Percentiles rank a stretch among this genome's conserved stretches.
Conservation (phyloP, 2,329 filamentous ascomycete genomes). For the Paracoccidioides brasiliensis region DNA sequence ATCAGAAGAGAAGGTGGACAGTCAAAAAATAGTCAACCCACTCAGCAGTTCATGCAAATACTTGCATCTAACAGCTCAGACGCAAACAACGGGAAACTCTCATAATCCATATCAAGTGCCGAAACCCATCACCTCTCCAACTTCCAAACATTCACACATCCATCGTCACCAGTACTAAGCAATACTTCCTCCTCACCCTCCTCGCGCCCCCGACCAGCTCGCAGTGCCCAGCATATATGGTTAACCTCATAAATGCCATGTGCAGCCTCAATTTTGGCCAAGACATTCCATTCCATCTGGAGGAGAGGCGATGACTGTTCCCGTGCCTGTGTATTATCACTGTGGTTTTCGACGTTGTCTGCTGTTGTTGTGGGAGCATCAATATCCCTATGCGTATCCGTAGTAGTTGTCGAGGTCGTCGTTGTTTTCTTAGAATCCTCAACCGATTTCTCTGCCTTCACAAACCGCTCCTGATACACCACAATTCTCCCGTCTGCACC, state of each 20-base stretch:
- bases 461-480: constrained; percentile 54
- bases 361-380: background rate
- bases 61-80: too few relatives aligned
- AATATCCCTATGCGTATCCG: background rate
- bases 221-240: constrained; percentile 73
- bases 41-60: too few relatives aligned
- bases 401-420: background rate
- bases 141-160: constrained; percentile 72
- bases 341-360: background rate
- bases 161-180: constrained; percentile 85
- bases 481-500: constrained; percentile 76
- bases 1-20: too few relatives aligned
- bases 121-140: constrained; percentile 21
- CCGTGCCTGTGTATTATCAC: background rate
- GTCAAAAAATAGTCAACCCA: too few relatives aligned
- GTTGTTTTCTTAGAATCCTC: background rate
- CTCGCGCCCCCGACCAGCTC: constrained; percentile 47
- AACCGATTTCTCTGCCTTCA: constrained; percentile 4
- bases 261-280: constrained; percentile 56
- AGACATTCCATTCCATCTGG: constrained; percentile 53
- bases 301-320: constrained; percentile 1
- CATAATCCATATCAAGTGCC: background rate
- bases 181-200: constrained; percentile 64
- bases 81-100: too few relatives aligned
- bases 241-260: constrained; percentile 94